phyloP scores from a whole-genome alignment of 192 early-diverging fungal species.

The Allomyces arbusculus region DNA sequence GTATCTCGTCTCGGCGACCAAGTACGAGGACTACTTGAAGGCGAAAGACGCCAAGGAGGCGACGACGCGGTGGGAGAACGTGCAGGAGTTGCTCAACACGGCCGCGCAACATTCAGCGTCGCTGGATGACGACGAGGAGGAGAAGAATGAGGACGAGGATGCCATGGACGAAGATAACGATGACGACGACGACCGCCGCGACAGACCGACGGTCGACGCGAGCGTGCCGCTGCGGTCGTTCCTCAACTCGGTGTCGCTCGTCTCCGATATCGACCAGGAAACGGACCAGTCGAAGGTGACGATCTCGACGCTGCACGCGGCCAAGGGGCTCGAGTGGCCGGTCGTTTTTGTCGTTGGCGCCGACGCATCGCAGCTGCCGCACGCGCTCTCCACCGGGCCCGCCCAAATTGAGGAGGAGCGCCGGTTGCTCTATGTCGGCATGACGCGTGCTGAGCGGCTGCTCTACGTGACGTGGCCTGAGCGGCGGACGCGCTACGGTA shows the following conservation, averaged over 20 bases:
- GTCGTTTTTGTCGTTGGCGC: constrained; percentile 1
- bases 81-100: neutral
- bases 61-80: neutral
- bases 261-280: too few species aligned
- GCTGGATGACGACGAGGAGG: too few species aligned
- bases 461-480: neutral
- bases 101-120: too few species aligned
- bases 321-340: constrained; percentile 4
- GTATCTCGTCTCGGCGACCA: too few species aligned
- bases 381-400: neutral
- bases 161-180: too few species aligned
- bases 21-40: neutral
- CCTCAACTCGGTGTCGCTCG: too few species aligned
- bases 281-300: neutral
- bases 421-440: constrained; percentile 1
- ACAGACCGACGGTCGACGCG: too few species aligned
- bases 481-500: neutral
- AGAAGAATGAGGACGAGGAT: too few species aligned
- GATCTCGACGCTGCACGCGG: neutral
- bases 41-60: neutral
- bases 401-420: constrained; percentile 1
- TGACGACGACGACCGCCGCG: too few species aligned
- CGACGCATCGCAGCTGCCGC: neutral
- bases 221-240: too few species aligned
- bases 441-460: neutral